Conservation (phyloP, 2,329 filamentous ascomycete species). For the Stenocarpella maydis region DNA sequence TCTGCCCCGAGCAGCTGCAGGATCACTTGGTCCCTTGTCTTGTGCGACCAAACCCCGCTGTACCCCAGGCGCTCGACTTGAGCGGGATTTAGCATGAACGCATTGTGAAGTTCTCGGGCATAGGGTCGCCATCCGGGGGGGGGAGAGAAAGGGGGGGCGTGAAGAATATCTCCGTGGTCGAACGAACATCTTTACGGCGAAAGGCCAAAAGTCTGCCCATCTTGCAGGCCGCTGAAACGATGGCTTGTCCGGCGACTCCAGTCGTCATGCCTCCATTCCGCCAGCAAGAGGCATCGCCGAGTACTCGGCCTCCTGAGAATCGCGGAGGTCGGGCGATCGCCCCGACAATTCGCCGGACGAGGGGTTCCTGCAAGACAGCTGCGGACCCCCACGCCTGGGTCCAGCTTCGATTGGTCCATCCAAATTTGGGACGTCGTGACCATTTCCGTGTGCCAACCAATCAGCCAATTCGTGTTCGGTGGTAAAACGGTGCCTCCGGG, state of each 20-base stretch:
- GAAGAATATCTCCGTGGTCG: background rate
- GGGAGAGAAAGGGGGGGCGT: background rate
- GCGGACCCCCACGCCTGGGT: slow-evolving; percentile 26
- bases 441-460: background rate
- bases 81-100: background rate
- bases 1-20: background rate
- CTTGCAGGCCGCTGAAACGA: slow-evolving; percentile 23
- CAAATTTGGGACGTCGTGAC: slow-evolving; percentile 13
- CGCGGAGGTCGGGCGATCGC: slow-evolving; percentile 31
- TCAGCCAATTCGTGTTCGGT: background rate
- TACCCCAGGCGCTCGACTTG: background rate
- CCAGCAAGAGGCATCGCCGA: slow-evolving; percentile 9
- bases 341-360: slow-evolving; percentile 14
- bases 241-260: background rate
- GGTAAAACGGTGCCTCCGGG: slow-evolving; percentile 8
- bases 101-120: background rate
- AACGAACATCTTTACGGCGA: slow-evolving; percentile 23
- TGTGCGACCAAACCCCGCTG: background rate
- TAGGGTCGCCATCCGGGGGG: background rate
- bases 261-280: background rate
- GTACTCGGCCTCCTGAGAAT: background rate
- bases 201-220: slow-evolving; percentile 5
- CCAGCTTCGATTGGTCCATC: slow-evolving; percentile 8
- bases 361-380: slow-evolving; percentile 24
- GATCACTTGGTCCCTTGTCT: background rate